Percentiles rank a stretch among this genome's conserved stretches.
Evolutionary conservation across 164 flowering plant species (phyloP).

Genomic region (Stephania cephalantha): DNA sequence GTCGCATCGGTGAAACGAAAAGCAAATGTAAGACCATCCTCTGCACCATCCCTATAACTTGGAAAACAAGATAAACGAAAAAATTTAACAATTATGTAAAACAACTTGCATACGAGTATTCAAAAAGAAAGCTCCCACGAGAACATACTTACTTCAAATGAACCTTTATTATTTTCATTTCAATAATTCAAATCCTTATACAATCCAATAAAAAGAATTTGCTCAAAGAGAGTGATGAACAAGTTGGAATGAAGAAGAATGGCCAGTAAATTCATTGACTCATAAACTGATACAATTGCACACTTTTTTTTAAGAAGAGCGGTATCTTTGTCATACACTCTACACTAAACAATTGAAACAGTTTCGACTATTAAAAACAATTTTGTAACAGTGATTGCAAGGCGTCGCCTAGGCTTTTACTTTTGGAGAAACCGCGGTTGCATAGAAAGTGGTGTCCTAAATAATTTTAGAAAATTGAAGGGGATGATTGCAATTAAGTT

Average conservation of each 20-base stretch:
- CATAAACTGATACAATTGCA: not conserved
- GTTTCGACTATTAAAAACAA: no score
- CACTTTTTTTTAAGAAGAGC: no score
- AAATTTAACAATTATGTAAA: not conserved
- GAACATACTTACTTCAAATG: not conserved
- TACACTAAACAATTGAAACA: no score
- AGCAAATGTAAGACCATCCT: conserved; percentile 90
- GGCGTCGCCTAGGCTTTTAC: no score
- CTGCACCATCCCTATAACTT: conserved; percentile 69
- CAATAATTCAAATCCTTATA: not conserved
- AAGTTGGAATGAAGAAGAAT: not conserved
- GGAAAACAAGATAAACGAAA: conserved; percentile 1
- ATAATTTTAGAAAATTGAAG: no score
- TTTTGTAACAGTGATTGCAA: no score
- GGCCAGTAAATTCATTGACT: not conserved
- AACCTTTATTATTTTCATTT: not conserved
- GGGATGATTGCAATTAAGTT: no score
- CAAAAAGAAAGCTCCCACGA: not conserved
- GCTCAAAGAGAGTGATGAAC: not conserved
- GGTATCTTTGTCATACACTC: no score
- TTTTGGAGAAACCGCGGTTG: no score
- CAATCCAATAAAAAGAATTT: not conserved
- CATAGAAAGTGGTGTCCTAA: no score
- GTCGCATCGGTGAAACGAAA: conserved; percentile 91
- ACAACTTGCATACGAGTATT: not conserved